Conservation (phyloP, 306 rosid genomes). For the Cicer cuneatum region DNA sequence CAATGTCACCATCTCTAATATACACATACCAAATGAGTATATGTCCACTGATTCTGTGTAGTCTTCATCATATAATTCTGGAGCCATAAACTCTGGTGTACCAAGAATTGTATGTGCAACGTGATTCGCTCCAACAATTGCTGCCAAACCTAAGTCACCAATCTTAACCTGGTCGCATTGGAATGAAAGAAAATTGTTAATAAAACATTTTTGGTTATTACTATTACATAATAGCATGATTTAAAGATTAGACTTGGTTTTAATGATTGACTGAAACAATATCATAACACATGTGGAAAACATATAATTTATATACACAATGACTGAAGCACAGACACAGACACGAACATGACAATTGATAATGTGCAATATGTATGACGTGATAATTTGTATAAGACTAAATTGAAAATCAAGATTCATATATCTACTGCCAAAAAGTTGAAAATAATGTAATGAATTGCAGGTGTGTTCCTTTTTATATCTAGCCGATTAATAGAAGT, state of each 20-base stretch:
- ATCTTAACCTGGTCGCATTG: slow-evolving; percentile 70
- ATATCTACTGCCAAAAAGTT: not conserved
- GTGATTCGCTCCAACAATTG: slow-evolving; percentile 79
- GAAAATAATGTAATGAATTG: not conserved
- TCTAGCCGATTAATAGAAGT: not conserved
- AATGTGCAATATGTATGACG: not conserved
- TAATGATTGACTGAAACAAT: too few relatives aligned
- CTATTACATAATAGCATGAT: not conserved
- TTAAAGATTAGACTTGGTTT: too few relatives aligned
- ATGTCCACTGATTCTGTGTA: slow-evolving; percentile 94
- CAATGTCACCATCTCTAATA: slow-evolving; percentile 82
- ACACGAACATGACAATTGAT: not conserved
- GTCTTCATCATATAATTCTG: slow-evolving; percentile 80
- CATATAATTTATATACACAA: not conserved
- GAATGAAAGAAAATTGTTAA: not conserved
- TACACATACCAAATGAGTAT: slow-evolving; percentile 91
- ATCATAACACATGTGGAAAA: not conserved
- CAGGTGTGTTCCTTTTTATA: not conserved
- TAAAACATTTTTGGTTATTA: not conserved
- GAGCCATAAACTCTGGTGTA: slow-evolving; percentile 95
- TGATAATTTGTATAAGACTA: not conserved
- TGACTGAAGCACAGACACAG: not conserved
- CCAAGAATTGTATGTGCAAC: slow-evolving; percentile 88
- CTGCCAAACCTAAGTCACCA: slow-evolving; percentile 95
- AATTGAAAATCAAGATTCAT: not conserved